Evolutionary conservation across 306 rosid genomes (phyloP), one percentile per base, ranked within the genome.

Genomic region (Trichosanthes truncata): DNA sequence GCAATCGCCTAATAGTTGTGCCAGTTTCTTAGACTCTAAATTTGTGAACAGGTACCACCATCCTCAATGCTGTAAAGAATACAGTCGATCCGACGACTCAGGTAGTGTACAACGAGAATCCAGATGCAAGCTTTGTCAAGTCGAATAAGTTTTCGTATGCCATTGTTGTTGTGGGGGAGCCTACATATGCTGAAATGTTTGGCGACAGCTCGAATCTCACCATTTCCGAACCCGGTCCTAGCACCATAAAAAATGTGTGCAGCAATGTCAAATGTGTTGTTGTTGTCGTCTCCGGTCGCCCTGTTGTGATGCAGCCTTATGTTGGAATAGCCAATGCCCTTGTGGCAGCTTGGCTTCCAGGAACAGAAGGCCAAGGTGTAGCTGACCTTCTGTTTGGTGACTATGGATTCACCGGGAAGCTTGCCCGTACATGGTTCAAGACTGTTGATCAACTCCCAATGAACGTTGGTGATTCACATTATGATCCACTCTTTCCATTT

Each of bases 261-360:
- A 89, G 87, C 2, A 85, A 83, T 20, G 78, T 93, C 52, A 85
- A 79, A 68, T 94, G 97, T 75, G 87, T 86, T 1, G 96, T 94
- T 8, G 89, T 94, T 10, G 86, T 94, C 2, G 17, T 94, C 82
- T 85, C 96, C 2, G 98, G 98, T 26, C 96, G 98, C 61, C 98
- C 98, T 1, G 93, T 94, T 9, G 92, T 92, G 86, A 57, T 94
- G 75, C 82, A 94, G 78, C 97, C 96, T 21, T 86, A 94, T 73
- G 84, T 94, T 7, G 76, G 89, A 17, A 75, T 69, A 74, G 82
- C 91, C 20, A 93, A 94, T 23, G 93, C 97, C 7, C 96, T 94
- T 76, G 93, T 92, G 4, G 94, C 97, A 6, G 98, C 98, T 41
- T 94, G 98, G 98, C 98, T 94, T 78, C 98, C 98, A 0, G 98